phyloP scores from a whole-genome alignment of 768 basidiomycete genomes.

The Rhodotorula kratochvilovae region DNA sequence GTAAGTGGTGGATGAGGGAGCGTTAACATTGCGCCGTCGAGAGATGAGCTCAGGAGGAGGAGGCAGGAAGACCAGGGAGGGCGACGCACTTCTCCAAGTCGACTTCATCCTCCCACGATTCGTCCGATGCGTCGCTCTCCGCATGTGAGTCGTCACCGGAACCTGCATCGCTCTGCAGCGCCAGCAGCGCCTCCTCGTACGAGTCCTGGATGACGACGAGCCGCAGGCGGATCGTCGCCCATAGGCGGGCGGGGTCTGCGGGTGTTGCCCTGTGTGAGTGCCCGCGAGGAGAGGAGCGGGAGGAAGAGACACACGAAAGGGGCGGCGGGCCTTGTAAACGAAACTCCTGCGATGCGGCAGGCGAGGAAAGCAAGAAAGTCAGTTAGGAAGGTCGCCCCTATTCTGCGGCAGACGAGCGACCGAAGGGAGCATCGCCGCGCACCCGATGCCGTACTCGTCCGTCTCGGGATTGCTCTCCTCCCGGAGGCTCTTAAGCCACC shows the following conservation, averaged over 20 bases:
- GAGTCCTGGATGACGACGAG: slow-evolving; percentile 47
- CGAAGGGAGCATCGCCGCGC: not conserved
- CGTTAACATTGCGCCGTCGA: no score
- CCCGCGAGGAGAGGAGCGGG: no score
- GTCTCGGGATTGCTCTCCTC: slow-evolving; percentile 47
- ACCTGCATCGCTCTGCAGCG: slow-evolving; percentile 36
- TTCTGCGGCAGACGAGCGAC: not conserved
- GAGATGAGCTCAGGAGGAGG: no score
- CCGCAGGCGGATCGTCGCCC: slow-evolving; percentile 44
- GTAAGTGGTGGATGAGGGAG: not conserved
- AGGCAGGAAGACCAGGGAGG: no score
- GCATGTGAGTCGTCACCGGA: slow-evolving; percentile 32
- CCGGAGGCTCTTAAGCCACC: slow-evolving; percentile 45
- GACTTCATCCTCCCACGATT: slow-evolving; percentile 38
- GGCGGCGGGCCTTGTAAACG: slow-evolving; percentile 47
- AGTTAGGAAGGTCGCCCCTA: not conserved
- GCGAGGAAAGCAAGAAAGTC: no score
- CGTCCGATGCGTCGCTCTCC: slow-evolving; percentile 35
- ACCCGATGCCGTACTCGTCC: slow-evolving; percentile 42
- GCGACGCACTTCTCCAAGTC: slow-evolving; percentile 15
- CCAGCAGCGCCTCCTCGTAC: slow-evolving; percentile 35
- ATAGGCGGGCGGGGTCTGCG: slow-evolving; percentile 44
- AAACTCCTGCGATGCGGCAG: slow-evolving; percentile 13
- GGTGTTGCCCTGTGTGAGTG: no score
- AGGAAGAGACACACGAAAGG: slow-evolving; percentile 42